Base-by-base conservation (phyloP, 192 early-diverging fungal species). In the Helicostylum pulchrum region DNA sequence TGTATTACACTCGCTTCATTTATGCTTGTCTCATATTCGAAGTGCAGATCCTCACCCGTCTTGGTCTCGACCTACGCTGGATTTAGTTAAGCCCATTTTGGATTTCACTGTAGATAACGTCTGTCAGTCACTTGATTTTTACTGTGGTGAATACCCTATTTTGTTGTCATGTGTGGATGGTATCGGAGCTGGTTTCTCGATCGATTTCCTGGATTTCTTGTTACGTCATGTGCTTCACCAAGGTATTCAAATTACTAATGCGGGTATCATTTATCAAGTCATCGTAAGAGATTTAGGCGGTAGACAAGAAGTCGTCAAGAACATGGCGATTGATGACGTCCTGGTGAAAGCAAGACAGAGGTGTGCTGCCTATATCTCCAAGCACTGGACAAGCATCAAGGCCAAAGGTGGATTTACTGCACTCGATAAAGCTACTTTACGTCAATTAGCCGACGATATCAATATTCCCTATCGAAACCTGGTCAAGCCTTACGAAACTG, bases 131-230 rank as follows among this genome's bases (percentile, higher is more conserved):
- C 71, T 75, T 32, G 64, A 69, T 49, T 70, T 61, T 30, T 70
- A 70, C 46, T 66, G 61, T 39, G 64, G 62, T 20, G 67, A 75
- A 34, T 75, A 70, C 43, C 68, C 74, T 23, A 70, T 71, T 57
- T 54, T 75, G 11, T 49, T 70, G n/a, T 70, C 67, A 0, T 75
- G 67, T 19, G 67, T 75, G 14, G 74, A 75, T 58, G 74, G 74
- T 15, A 71, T 75, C 36, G 68, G 68, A 3, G 62, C 50, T 9
- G 74, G 58, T 2, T 75, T 75, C 21, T 75, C 74, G 2, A 54
- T 61, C 23, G 74, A 75, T 45, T 75, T 75, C 55, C 61, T 75
- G 30, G 68, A 65, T 3, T 75, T 75, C 36, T 26, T 70, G 7
- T 17, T 75, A 23, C 62, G 53, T 2, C 23, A 61, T 46, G 52